Base-by-base conservation (phyloP, 768 basidiomycete genomes). In the Stropharia rugosoannulata region DNA sequence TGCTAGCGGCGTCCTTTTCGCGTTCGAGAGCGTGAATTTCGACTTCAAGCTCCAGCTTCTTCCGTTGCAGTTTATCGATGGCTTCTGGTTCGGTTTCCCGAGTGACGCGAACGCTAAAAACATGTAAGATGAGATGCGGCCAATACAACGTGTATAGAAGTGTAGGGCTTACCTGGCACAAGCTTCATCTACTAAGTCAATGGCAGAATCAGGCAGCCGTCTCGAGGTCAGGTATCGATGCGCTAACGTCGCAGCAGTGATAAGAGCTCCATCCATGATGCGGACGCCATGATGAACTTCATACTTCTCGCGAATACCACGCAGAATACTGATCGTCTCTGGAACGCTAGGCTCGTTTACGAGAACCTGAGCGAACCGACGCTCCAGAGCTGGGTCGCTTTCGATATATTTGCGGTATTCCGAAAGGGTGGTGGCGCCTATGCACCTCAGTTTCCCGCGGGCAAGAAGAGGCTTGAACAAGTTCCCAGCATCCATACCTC, bases 361-460 rank as follows among this genome's bases (percentile, higher is more conserved):
- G 25, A 95, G 66, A 40, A 98, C 94, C 69, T 97, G 94, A 2
- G 95, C 93, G 69, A 96, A 95, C 61, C 95, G 82, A 59, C 95
- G 84, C 65, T 95, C 94, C 51, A 96, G 78, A 5, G 94, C 94
- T 32, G 90, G 86, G 64, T 96, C 95, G 45, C 88, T 91, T 73
- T 97, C 94, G 66, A 97, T 94, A 69, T 93, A 90, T 69, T 95
- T 90, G 55, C 91, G 77, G 70, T 97, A 98, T 68, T 98, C 95
- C 37, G 87, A 83, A 1, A 97, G 80, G 0, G 95, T 98, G 0
- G 95, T 98, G 2, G 95, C 95, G 53, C 95, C 93, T 54, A 96
- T 93, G 72, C 80, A 82, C 37, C 77, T 73, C 47, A 80, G 69
- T 68, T 89, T 95, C 55, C 89, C 95, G 62, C 89, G 87, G 19